Percentiles rank a stretch among this genome's conserved stretches.
These are phyloP conservation scores for Periconia sp. DNA, from an alignment of 2,329 filamentous ascomycete species.

Conservation along the genomic window DNA sequence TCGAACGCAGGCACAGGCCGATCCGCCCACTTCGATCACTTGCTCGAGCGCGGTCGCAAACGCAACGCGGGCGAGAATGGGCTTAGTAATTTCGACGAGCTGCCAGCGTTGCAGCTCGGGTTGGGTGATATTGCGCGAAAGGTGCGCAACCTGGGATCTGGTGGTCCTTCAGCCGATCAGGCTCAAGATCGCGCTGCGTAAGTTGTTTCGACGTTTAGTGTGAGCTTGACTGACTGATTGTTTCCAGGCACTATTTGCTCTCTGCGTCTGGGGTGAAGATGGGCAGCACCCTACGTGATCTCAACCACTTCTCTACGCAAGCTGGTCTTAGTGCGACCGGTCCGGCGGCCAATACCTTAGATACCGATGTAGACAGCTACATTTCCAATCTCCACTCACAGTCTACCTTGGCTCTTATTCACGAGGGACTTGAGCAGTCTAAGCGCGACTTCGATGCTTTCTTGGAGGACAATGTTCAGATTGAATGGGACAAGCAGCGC, in stretches of 20 bases:
- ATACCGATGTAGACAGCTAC: constrained; percentile 71
- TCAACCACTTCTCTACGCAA: constrained; percentile 74
- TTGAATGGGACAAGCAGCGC: constrained; percentile 95
- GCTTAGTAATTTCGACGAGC: constrained; percentile 68
- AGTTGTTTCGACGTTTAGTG: constrained; percentile 29
- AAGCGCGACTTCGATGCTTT: constrained; percentile 92
- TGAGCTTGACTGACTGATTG: constrained; percentile 27
- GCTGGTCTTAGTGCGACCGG: constrained; percentile 66
- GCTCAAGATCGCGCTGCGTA: constrained; percentile 59
- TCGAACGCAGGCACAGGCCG: constrained; percentile 45
- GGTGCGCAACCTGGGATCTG: constrained; percentile 78
- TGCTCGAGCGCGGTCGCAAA: constrained; percentile 69
- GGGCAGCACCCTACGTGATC: constrained; percentile 81
- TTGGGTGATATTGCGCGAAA: constrained; percentile 81
- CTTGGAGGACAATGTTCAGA: constrained; percentile 89
- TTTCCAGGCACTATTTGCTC: constrained; percentile 80
- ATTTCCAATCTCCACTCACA: constrained; percentile 86
- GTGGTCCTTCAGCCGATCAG: constrained; percentile 66
- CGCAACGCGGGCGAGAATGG: constrained; percentile 72
- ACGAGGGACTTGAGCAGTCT: constrained; percentile 87
- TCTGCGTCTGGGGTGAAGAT: constrained; percentile 93
- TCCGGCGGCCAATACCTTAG: constrained; percentile 50
- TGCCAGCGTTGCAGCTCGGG: constrained; percentile 89
- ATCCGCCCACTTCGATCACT: constrained; percentile 68
- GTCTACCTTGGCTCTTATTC: constrained; percentile 88